Evolutionary conservation across 768 basidiomycete species (phyloP), one percentile per base, ranked within the genome.

Genomic region (Lactarius vividus): DNA sequence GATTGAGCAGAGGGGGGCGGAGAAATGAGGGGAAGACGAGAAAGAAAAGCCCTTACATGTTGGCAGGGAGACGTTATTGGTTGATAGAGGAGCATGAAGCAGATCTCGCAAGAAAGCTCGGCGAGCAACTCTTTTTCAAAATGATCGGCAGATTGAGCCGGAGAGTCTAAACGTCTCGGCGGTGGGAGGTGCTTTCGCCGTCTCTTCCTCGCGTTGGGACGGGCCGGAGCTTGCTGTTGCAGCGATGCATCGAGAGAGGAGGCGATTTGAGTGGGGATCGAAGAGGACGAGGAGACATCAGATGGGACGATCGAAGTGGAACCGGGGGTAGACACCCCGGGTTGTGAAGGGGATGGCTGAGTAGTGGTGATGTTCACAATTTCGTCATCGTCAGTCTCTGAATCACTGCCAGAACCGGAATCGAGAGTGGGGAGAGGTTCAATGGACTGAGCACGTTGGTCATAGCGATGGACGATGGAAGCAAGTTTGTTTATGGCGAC

Each of bases 31-130:
- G 52, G 55, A 40, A 61, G 63, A 20, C 42, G 40, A 63, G 70
- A 46, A 56, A 57, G 60, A 64, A 59, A 55, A 55, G 82, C 88
- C 26, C 49, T 73, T 73, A 92, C 93, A 78, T 98, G 96, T 75
- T 98, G 96, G 76, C 96, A 98, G 15, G 93, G 92, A 3, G 96
- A 92, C 18, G 96, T 98, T 59, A 95, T 82, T 6, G 96, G 95
- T 69, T 92, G 86, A 77, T 87, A 87, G 69, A 95, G 80, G 44
- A 97, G 78, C 73, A 83, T 83, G 73, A 91, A 91, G 77, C 96
- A 98, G 39, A 98, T 95, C 75, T 95, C 91, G 75, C 96, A 98
- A 23, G 85, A 88, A 62, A 96, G 81, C 70, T 95, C 89, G 13
- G 82, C 71, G 28, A 85, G 75, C 60, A 91, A 80, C 31, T 85